Evolutionary conservation across 2,329 filamentous ascomycete species (phyloP).

Genomic region (Bisporella sp.): DNA sequence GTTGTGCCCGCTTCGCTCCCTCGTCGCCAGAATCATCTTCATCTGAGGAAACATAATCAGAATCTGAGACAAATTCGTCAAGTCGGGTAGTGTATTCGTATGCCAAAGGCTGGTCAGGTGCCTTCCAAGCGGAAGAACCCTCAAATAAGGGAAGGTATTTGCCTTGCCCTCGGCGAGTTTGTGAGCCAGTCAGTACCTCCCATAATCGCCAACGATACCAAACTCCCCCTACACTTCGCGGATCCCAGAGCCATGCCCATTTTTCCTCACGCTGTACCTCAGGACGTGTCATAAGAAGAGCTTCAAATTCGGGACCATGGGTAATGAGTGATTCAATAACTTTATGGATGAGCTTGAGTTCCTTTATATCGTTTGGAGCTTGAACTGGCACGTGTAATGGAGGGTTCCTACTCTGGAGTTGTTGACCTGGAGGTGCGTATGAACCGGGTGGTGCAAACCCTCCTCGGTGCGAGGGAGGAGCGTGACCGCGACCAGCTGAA

Average conservation of each 20-base stretch:
- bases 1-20: slow-evolving; percentile 31
- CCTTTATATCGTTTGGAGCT: slow-evolving; percentile 69
- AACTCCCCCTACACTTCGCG: slow-evolving; percentile 68
- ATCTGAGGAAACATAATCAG: slow-evolving; percentile 81
- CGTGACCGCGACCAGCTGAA: slow-evolving; percentile 38
- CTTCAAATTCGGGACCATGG: slow-evolving; percentile 83
- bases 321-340: slow-evolving; percentile 74
- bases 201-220: slow-evolving; percentile 94
- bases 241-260: slow-evolving; percentile 92
- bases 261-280: slow-evolving; percentile 81
- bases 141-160: slow-evolving; percentile 67
- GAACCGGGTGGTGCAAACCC: slow-evolving; percentile 73
- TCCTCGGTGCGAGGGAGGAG: slow-evolving; percentile 43
- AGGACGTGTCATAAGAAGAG: slow-evolving; percentile 78
- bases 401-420: slow-evolving; percentile 29
- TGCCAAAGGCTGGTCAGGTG: slow-evolving; percentile 63
- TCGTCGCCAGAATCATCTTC: slow-evolving; percentile 64
- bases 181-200: slow-evolving; percentile 69
- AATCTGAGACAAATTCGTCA: slow-evolving; percentile 74
- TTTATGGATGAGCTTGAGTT: slow-evolving; percentile 79
- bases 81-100: slow-evolving; percentile 76
- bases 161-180: slow-evolving; percentile 37
- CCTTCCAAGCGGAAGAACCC: slow-evolving; percentile 68
- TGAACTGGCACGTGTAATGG: slow-evolving; percentile 65
- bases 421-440: slow-evolving; percentile 41